Evolutionary conservation across 148 eudicot genomes (phyloP).

Genomic region (Linanthus parryae): DNA sequence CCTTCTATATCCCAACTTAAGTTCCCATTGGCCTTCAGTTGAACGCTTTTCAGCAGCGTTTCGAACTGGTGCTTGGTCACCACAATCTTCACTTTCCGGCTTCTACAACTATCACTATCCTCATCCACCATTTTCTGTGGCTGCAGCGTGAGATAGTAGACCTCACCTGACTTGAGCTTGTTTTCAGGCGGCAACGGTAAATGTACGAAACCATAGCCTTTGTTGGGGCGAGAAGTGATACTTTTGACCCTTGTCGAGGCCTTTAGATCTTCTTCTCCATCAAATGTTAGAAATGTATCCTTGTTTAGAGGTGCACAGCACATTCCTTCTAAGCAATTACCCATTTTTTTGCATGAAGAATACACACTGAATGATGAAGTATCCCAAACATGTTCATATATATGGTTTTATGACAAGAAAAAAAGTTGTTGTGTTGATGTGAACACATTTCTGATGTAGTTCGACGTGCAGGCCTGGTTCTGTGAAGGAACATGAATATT

Average conservation of each 20-base stretch:
- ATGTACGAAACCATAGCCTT: conserved; percentile 1
- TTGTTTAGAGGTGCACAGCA: conserved; percentile 13
- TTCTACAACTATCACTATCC: conserved; percentile 15
- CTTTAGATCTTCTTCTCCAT: conserved; percentile 19
- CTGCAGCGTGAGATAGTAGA: neutral
- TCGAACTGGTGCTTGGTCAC: conserved; percentile 45
- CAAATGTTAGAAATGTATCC: neutral
- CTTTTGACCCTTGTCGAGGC: conserved; percentile 10
- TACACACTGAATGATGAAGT: too few species aligned
- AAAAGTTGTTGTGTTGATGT: too few species aligned
- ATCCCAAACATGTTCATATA: too few species aligned
- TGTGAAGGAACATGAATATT: too few species aligned
- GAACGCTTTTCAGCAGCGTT: conserved; percentile 32
- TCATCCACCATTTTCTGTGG: conserved; percentile 19
- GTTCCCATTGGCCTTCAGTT: too few species aligned
- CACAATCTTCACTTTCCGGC: conserved; percentile 38
- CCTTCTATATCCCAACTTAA: conserved; percentile 17
- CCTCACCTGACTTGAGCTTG: conserved; percentile 9
- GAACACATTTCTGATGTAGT: too few species aligned
- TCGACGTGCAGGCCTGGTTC: too few species aligned
- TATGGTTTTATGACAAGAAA: too few species aligned
- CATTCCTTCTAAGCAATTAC: conserved; percentile 24
- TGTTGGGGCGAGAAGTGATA: conserved; percentile 3
- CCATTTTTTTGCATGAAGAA: too few species aligned
- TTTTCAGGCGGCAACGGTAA: conserved; percentile 1